Conservation (phyloP, 1,284 basidiomycete genomes). For the Cryptococcus sp. region DNA sequence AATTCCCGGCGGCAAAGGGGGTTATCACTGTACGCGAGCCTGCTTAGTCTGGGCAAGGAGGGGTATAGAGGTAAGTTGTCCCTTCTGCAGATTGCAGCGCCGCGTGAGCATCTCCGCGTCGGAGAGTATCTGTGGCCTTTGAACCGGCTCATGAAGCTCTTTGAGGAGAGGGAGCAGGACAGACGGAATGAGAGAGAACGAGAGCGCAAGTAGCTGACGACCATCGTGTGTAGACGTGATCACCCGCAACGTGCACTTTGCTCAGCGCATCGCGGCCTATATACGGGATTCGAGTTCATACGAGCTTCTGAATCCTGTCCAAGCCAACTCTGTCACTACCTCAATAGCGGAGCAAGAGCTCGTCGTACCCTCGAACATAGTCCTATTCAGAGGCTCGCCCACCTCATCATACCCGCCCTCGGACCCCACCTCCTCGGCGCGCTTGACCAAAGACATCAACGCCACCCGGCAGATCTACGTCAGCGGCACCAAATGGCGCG, state of each 20-base stretch:
- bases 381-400: constrained; percentile 53
- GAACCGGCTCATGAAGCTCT: too few relatives aligned
- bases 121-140: too few relatives aligned
- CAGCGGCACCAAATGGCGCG: constrained; percentile 53
- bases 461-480: constrained; percentile 53
- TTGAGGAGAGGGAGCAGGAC: too few relatives aligned
- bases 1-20: constrained; percentile 59
- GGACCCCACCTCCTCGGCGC: constrained; percentile 20
- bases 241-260: constrained; percentile 54
- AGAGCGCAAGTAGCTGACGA: neutral
- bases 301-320: constrained; percentile 48
- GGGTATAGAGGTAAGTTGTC: constrained; percentile 51
- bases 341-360: neutral
- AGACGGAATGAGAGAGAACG: neutral
- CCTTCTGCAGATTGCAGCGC: too few relatives aligned
- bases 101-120: too few relatives aligned
- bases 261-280: constrained; percentile 47
- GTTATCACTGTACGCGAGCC: constrained; percentile 56
- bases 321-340: constrained; percentile 5
- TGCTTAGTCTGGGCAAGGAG: constrained; percentile 53
- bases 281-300: constrained; percentile 43
- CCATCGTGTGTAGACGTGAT: constrained; percentile 44
- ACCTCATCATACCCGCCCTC: constrained; percentile 31
- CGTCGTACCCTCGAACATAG: constrained; percentile 55
- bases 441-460: constrained; percentile 53